Percentiles rank a stretch among this genome's conserved stretches.
Evolutionary conservation across 2,329 filamentous ascomycete species (phyloP).

Genomic region (Alternaria atra): DNA sequence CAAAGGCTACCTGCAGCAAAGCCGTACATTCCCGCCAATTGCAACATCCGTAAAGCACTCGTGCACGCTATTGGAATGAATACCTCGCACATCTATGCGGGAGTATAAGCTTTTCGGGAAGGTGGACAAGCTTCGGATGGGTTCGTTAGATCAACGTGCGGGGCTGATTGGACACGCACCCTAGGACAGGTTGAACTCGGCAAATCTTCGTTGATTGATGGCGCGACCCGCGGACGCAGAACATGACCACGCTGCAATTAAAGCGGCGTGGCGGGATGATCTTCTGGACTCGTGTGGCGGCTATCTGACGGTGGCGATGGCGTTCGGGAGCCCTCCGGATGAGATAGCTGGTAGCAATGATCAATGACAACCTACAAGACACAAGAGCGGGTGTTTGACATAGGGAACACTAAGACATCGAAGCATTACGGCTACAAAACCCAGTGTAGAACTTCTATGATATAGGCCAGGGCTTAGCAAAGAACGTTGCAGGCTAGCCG

Average conservation of each 20-base stretch:
- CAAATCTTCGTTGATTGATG: background rate
- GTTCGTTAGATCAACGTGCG: slow-evolving; percentile 19
- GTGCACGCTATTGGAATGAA: slow-evolving; percentile 5
- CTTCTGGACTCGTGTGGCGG: background rate
- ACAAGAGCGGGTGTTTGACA: background rate
- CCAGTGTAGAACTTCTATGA: background rate
- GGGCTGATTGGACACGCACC: slow-evolving; percentile 21
- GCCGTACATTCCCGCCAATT: slow-evolving; percentile 4
- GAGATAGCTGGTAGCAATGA: background rate
- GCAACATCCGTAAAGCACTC: background rate
- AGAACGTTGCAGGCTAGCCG: background rate
- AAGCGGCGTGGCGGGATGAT: background rate
- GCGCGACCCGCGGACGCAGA: slow-evolving; percentile 1
- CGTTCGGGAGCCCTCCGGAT: background rate
- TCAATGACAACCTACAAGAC: background rate
- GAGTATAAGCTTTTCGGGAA: slow-evolving; percentile 32
- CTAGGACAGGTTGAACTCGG: background rate
- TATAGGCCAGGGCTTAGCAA: background rate
- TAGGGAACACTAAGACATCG: background rate
- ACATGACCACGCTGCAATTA: background rate
- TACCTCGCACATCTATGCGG: background rate
- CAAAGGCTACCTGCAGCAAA: background rate
- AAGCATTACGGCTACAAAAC: background rate
- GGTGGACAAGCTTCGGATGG: slow-evolving; percentile 28
- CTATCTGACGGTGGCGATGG: background rate